Evolutionary conservation across 176 grass and related monocot species (phyloP).

Genomic region (Melocanna baccifera): DNA sequence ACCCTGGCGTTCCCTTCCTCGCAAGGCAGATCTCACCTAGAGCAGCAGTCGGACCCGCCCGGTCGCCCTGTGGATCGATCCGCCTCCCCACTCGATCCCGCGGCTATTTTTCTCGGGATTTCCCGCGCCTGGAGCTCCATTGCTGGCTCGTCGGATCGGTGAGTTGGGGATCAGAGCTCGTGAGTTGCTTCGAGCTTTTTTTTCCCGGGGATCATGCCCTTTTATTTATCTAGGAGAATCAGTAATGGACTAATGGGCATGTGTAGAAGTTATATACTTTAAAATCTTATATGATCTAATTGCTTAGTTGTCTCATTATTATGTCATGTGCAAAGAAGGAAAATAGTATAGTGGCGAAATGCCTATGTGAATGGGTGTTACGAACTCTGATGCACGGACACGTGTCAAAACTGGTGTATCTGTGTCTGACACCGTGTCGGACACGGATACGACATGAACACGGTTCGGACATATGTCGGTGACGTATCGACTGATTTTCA

Average conservation of each 20-base stretch:
- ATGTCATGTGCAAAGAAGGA: not conserved
- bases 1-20: not conserved
- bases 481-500: too few species aligned
- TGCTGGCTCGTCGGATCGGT: slow-evolving; percentile 22
- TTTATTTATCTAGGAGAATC: not conserved
- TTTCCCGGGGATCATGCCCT: too few species aligned
- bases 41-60: not conserved
- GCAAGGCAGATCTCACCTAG: not conserved
- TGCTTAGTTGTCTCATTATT: not conserved
- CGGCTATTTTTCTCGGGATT: not conserved
- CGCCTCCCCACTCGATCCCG: not conserved
- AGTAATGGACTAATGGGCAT: not conserved
- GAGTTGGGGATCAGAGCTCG: not conserved
- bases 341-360: not conserved
- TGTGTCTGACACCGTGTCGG: too few species aligned
- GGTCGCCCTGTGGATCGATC: not conserved
- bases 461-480: too few species aligned
- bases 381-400: too few species aligned
- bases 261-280: not conserved
- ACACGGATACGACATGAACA: too few species aligned
- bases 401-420: too few species aligned
- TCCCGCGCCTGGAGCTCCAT: not conserved
- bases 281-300: not conserved
- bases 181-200: not conserved
- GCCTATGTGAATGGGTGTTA: not conserved